Conservation (phyloP, 176 grass and related monocot species). For the Stipa capillata region DNA sequence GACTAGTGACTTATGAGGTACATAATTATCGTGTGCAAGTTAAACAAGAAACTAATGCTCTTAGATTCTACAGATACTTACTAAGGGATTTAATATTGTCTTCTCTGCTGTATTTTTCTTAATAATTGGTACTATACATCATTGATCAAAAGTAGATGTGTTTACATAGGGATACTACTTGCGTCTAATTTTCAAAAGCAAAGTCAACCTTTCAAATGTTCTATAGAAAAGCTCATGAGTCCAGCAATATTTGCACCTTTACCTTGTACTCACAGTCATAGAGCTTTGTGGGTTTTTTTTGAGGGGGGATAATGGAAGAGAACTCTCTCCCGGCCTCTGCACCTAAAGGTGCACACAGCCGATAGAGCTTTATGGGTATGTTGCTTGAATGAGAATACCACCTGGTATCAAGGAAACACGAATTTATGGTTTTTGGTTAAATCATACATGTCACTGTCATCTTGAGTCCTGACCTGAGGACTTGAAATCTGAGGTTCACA, state of each 20-base stretch:
- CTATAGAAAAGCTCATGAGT: neutral
- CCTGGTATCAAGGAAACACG: too few relatives aligned
- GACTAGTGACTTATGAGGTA: constrained; percentile 97
- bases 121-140: neutral
- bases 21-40: neutral
- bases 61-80: neutral
- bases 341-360: too few relatives aligned
- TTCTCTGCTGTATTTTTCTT: neutral
- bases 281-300: too few relatives aligned
- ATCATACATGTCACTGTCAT: neutral
- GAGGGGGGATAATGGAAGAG: too few relatives aligned
- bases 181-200: neutral
- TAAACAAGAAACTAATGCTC: neutral
- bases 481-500: neutral
- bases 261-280: neutral
- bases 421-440: neutral
- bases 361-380: too few relatives aligned
- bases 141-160: neutral
- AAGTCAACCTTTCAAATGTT: neutral
- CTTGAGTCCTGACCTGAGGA: neutral
- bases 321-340: too few relatives aligned
- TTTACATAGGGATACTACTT: neutral
- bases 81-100: neutral
- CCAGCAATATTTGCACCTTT: neutral
- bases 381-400: too few relatives aligned